A percentile compares a stretch with the other conserved stretches of the same genome.
Evolutionary conservation across 208 protist species (phyloP).

Genomic region (Leishmania tarentolae): DNA sequence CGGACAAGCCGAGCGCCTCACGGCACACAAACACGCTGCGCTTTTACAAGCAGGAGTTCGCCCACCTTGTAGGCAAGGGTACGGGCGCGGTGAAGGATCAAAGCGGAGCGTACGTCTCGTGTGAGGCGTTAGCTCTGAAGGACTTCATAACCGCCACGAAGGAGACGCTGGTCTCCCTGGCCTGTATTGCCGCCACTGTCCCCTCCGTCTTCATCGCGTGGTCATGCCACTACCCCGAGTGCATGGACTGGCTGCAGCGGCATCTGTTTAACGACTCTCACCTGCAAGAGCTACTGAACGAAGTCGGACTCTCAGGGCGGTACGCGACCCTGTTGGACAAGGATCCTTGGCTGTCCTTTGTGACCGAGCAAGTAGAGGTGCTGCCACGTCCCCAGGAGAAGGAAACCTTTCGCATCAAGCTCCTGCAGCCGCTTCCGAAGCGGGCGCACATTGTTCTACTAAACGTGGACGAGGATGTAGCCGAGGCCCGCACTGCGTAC

Average conservation of each 20-base stretch:
- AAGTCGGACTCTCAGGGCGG: constrained; percentile 29
- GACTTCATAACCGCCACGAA: constrained; percentile 56
- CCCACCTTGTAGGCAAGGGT: constrained; percentile 12
- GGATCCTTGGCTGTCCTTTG: constrained; percentile 76
- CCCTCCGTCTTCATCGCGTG: constrained; percentile 82
- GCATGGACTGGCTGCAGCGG: constrained; percentile 62
- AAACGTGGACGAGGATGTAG: constrained; percentile 71
- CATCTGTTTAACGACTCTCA: constrained; percentile 62
- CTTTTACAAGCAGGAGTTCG: constrained; percentile 36
- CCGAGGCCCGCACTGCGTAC: constrained; percentile 34
- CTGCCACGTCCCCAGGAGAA: constrained; percentile 24
- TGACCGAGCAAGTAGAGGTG: constrained; percentile 46
- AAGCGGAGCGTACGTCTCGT: background rate
- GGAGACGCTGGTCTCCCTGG: constrained; percentile 61
- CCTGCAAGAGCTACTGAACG: constrained; percentile 26
- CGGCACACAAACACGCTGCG: constrained; percentile 15
- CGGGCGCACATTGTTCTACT: constrained; percentile 85
- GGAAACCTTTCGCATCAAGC: constrained; percentile 26
- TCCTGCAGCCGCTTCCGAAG: constrained; percentile 46
- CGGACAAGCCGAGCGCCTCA: background rate
- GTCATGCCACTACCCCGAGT: constrained; percentile 59
- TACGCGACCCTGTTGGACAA: constrained; percentile 36
- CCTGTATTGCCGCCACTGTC: constrained; percentile 48
- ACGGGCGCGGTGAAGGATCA: background rate
- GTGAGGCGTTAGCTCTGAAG: constrained; percentile 13